Conservation (phyloP, 2,329 filamentous ascomycete genomes). For the Pyrenophora graminea region DNA sequence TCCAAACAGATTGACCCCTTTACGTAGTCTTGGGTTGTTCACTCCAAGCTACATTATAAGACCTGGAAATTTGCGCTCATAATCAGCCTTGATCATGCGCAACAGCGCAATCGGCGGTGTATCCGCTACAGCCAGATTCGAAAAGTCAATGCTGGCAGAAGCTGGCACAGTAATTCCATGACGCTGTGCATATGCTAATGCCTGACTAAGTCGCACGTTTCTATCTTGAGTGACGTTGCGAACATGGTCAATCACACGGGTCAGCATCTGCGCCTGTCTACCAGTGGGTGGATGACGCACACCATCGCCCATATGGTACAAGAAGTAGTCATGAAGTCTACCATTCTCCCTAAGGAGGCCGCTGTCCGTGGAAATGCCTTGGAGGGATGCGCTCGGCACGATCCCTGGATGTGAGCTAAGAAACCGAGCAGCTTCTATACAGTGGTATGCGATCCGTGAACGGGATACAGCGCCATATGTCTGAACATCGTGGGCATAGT, state of each 20-base stretch:
- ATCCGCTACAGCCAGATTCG: conserved; percentile 3
- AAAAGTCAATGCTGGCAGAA: neutral
- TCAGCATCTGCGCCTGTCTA: conserved; percentile 6
- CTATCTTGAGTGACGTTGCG: neutral
- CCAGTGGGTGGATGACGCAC: conserved; percentile 3
- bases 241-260: conserved; percentile 8
- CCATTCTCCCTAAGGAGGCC: neutral
- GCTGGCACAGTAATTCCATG: conserved; percentile 1
- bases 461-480: neutral
- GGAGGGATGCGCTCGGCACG: conserved; percentile 1
- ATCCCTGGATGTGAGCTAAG: neutral
- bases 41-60: too few species aligned
- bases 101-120: neutral
- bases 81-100: neutral
- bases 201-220: conserved; percentile 8
- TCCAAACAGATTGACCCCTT: too few species aligned
- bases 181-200: neutral
- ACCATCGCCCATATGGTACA: conserved; percentile 10
- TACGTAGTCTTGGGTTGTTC: too few species aligned
- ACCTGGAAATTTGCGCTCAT: conserved; percentile 1
- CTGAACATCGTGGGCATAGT: neutral
- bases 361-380: conserved; percentile 1
- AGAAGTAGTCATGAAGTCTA: conserved; percentile 7
- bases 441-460: conserved; percentile 6
- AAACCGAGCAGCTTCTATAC: neutral